These are phyloP conservation scores for Penicillium expansum DNA, from an alignment of 2,329 filamentous ascomycete genomes.

Conservation along the genomic window DNA sequence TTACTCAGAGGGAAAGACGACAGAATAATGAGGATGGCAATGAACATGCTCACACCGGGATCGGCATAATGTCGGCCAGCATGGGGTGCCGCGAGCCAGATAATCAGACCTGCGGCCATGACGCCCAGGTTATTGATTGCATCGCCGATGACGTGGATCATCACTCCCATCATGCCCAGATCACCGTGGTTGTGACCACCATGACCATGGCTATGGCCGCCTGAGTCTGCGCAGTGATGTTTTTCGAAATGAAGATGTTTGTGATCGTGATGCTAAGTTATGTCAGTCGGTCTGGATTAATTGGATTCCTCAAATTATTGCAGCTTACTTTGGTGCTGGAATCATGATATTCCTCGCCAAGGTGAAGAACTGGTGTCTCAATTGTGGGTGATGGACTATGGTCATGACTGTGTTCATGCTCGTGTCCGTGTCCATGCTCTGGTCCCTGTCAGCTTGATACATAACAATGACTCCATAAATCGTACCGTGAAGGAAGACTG, in stretches of 20 bases:
- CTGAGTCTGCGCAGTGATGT: slow-evolving; percentile 1
- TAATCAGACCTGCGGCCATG: slow-evolving; percentile 65
- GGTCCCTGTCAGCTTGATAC: slow-evolving; percentile 4
- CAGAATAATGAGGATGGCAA: slow-evolving; percentile 68
- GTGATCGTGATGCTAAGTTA: slow-evolving; percentile 24
- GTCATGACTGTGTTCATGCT: slow-evolving; percentile 8
- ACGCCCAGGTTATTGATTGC: slow-evolving; percentile 75
- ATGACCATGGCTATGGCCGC: slow-evolving; percentile 21
- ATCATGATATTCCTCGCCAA: slow-evolving; percentile 8
- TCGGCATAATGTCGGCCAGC: slow-evolving; percentile 65
- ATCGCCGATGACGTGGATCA: slow-evolving; percentile 70
- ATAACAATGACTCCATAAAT: neutral
- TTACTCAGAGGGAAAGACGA: slow-evolving; percentile 57
- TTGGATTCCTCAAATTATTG: neutral
- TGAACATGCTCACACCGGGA: slow-evolving; percentile 65
- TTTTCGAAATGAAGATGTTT: slow-evolving; percentile 23
- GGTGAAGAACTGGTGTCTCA: slow-evolving; percentile 11
- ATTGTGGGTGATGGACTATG: slow-evolving; percentile 1
- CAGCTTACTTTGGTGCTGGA: slow-evolving; percentile 16
- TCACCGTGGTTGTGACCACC: slow-evolving; percentile 45
- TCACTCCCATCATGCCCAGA: slow-evolving; percentile 68
- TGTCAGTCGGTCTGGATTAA: neutral
- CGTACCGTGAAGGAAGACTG: slow-evolving; percentile 62
- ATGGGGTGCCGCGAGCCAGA: slow-evolving; percentile 62
- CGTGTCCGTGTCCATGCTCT: slow-evolving; percentile 23